These are phyloP conservation scores for Alopecurus myosuroides DNA, from an alignment of 176 grass and related monocot species.

Conservation along the genomic window DNA sequence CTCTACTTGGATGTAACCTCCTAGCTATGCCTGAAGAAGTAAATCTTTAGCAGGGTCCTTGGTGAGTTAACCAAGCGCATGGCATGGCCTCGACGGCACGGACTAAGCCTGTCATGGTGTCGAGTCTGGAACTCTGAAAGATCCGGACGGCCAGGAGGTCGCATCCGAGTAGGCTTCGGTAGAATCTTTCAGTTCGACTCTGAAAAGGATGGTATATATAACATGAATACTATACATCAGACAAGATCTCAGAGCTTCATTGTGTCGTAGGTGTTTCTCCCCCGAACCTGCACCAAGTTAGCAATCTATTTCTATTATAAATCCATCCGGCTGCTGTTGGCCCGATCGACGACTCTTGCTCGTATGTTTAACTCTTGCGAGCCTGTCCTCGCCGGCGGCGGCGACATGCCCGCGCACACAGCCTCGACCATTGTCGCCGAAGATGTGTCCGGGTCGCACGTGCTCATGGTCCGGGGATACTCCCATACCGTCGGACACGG, in stretches of 20 bases:
- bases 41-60: background rate
- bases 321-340: background rate
- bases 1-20: background rate
- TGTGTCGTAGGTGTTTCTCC: background rate
- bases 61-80: too few species aligned
- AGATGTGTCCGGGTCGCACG: background rate
- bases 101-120: background rate
- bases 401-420: background rate
- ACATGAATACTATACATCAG: too few species aligned
- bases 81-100: too few species aligned
- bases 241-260: background rate
- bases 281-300: background rate
- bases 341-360: background rate
- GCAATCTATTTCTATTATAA: too few species aligned
- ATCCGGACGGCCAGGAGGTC: background rate
- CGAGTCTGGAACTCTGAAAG: background rate
- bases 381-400: background rate
- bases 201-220: too few species aligned
- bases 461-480: background rate
- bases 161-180: background rate
- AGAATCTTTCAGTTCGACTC: background rate
- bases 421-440: background rate
- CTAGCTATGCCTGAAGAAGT: background rate
- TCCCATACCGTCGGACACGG: background rate
- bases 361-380: background rate